Conservation (phyloP, 129 eudicot species). For the Apium graveolens region DNA sequence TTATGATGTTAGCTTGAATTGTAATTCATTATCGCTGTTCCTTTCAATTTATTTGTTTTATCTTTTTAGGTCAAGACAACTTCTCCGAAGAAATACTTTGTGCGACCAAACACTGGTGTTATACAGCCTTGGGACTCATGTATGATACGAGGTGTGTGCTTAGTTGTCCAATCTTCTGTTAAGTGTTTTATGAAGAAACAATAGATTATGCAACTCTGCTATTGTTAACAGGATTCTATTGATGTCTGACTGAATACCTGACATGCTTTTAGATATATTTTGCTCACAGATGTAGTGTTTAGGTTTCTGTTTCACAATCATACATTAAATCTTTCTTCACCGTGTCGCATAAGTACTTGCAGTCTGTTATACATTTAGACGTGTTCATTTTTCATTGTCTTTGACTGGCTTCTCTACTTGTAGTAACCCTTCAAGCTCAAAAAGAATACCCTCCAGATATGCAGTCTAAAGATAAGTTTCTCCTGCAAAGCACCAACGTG, state of each 20-base stretch:
- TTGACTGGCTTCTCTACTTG: conserved; percentile 16
- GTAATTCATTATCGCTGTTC: conserved; percentile 1
- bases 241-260: background rate
- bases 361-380: background rate
- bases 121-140: conserved; percentile 15
- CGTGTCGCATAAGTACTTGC: background rate
- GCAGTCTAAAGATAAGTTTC: conserved; percentile 90
- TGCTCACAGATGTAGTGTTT: too few species aligned
- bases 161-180: background rate
- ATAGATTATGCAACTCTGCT: background rate
- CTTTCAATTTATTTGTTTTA: background rate
- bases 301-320: background rate
- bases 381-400: conserved; percentile 12
- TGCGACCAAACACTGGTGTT: conserved; percentile 85
- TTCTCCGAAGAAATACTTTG: conserved; percentile 91
- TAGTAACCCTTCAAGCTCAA: conserved; percentile 93
- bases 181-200: background rate
- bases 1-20: background rate
- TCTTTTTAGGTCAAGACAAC: conserved; percentile 75
- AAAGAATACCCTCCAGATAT: conserved; percentile 74
- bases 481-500: conserved; percentile 70
- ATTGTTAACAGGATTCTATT: background rate
- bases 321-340: background rate
- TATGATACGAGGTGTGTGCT: conserved; percentile 2
- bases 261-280: background rate